A percentile compares a stretch with the other conserved stretches of the same genome.
These are phyloP conservation scores for Liriodendron chinense DNA, from an alignment of 164 flowering plant species.

Conservation along the genomic window DNA sequence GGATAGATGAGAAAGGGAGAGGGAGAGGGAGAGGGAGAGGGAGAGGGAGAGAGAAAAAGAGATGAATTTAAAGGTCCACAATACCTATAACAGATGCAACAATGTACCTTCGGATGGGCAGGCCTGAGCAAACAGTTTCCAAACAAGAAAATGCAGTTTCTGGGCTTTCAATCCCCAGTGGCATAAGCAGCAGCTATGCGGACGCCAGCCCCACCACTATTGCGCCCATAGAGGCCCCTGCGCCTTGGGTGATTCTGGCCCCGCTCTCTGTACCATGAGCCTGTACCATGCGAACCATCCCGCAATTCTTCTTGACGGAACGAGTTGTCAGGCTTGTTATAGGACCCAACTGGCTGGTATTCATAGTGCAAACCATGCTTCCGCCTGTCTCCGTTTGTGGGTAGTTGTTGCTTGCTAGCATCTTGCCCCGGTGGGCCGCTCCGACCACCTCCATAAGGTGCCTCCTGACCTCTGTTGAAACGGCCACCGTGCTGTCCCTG, in stretches of 20 bases:
- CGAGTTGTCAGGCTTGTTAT: constrained; percentile 20
- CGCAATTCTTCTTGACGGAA: constrained; percentile 19
- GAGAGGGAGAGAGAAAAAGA: not conserved
- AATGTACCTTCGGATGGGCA: constrained; percentile 6
- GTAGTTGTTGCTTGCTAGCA: constrained; percentile 32
- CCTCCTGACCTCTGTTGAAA: constrained; percentile 42
- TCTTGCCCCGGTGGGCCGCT: constrained; percentile 50
- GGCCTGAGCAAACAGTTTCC: not conserved
- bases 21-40: not conserved
- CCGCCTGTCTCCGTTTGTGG: constrained; percentile 49
- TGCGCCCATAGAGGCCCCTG: constrained; percentile 52
- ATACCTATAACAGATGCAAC: not conserved
- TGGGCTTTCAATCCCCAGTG: constrained; percentile 14
- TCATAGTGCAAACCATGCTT: constrained; percentile 60
- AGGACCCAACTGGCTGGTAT: constrained; percentile 69
- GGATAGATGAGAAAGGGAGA: not conserved
- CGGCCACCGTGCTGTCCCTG: constrained; percentile 50
- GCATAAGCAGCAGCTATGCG: constrained; percentile 34
- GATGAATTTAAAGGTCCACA: not conserved
- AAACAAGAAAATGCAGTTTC: not conserved
- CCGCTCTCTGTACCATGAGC: constrained; percentile 51
- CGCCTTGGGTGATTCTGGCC: constrained; percentile 60
- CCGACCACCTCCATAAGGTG: constrained; percentile 46
- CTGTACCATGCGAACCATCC: constrained; percentile 30
- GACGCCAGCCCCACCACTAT: constrained; percentile 20